phyloP scores from a whole-genome alignment of 2,329 filamentous ascomycete genomes.

The Coniochaeta sp. region DNA sequence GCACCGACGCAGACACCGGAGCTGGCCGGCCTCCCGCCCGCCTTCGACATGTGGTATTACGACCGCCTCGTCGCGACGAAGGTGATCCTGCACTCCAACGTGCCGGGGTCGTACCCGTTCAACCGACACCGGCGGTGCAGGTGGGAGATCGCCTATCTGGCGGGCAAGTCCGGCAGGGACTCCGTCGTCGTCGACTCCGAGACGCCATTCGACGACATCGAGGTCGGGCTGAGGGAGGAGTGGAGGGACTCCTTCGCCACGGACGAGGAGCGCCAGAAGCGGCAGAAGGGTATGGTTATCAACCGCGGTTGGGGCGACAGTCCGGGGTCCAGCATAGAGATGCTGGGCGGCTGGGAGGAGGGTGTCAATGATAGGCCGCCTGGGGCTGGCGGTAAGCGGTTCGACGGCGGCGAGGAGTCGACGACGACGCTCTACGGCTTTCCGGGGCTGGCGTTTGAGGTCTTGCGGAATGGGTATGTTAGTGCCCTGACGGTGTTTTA shows the following conservation, averaged over 20 bases:
- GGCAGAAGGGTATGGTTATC: conserved; percentile 72
- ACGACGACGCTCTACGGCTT: conserved; percentile 87
- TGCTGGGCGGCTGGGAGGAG: conserved; percentile 81
- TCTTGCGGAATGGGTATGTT: conserved; percentile 84
- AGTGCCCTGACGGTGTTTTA: conserved; percentile 85
- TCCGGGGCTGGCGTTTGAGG: conserved; percentile 90
- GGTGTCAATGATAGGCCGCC: conserved; percentile 16
- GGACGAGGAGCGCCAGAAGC: conserved; percentile 39
- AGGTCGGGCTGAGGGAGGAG: conserved; percentile 56
- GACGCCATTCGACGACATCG: conserved; percentile 67
- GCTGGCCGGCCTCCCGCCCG: conserved; percentile 38
- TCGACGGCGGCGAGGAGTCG: conserved; percentile 47
- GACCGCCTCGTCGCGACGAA: conserved; percentile 81
- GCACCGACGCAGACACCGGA: not conserved
- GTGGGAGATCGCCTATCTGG: conserved; percentile 66
- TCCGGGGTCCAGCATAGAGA: conserved; percentile 81
- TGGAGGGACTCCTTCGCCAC: conserved; percentile 63
- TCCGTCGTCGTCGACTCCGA: conserved; percentile 63
- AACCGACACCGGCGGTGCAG: conserved; percentile 86
- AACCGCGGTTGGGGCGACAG: conserved; percentile 90
- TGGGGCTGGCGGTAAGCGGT: conserved; percentile 35
- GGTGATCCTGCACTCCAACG: conserved; percentile 86
- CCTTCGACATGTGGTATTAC: conserved; percentile 19
- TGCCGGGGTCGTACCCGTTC: conserved; percentile 93
- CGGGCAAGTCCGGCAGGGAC: conserved; percentile 31